phyloP scores from a whole-genome alignment of 129 eudicot species.

The Oenanthe sinensis region DNA sequence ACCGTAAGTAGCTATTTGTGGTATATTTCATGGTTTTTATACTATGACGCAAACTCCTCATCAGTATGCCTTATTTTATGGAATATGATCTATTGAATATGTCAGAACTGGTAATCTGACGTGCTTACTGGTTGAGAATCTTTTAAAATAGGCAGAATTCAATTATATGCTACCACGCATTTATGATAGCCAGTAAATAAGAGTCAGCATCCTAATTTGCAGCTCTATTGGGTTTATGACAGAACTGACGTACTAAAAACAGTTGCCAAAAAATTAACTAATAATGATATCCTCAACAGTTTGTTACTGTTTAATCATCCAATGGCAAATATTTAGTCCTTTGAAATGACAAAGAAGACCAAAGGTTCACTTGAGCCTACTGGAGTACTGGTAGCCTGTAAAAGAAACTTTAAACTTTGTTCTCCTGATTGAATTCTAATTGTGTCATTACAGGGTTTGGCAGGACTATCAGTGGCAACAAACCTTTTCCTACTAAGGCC shows the following conservation, averaged over 20 bases:
- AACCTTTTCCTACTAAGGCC: slow-evolving; percentile 71
- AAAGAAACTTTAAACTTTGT: background rate
- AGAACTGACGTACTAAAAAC: background rate
- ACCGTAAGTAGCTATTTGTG: background rate
- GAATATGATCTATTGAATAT: background rate
- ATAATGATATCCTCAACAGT: background rate
- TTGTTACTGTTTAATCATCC: background rate
- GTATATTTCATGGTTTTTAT: background rate
- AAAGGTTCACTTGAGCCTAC: background rate
- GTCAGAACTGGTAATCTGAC: background rate
- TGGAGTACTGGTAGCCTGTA: background rate
- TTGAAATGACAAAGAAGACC: background rate
- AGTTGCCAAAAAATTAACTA: background rate
- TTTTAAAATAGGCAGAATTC: background rate
- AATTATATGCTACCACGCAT: background rate
- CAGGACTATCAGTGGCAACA: slow-evolving; percentile 48
- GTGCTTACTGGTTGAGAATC: background rate
- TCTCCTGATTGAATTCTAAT: background rate
- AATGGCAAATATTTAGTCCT: background rate
- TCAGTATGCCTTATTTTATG: background rate
- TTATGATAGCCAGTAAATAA: background rate
- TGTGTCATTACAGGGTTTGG: slow-evolving; percentile 54
- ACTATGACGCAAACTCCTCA: background rate
- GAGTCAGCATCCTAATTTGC: background rate
- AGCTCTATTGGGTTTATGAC: background rate